Conservation (phyloP, 2,329 filamentous ascomycete genomes). For the Colletotrichum sp. region DNA sequence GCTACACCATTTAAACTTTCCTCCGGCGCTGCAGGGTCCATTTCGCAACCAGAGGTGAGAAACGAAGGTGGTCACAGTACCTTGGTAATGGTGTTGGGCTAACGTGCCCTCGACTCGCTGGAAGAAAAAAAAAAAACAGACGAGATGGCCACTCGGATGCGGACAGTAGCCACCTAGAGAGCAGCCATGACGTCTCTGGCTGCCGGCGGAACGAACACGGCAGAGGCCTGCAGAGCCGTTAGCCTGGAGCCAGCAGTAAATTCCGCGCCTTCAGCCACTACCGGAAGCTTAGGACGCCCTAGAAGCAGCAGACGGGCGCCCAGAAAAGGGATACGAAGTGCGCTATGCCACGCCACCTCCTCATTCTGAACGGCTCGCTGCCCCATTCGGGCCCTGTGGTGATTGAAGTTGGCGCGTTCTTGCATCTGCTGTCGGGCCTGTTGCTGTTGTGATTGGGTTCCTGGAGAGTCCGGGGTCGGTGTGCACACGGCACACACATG, state of each 20-base stretch:
- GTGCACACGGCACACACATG: not conserved
- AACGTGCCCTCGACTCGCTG: not conserved
- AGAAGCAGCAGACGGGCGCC: not conserved
- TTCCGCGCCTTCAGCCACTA: not conserved
- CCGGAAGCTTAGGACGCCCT: not conserved
- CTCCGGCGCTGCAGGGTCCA: slow-evolving; percentile 14
- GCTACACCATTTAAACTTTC: slow-evolving; percentile 13
- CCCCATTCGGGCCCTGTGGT: not conserved
- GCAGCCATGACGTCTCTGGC: not conserved
- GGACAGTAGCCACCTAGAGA: not conserved
- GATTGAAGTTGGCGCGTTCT: not conserved
- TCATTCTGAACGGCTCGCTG: not conserved
- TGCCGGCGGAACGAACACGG: not conserved
- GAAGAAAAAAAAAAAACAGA: not conserved
- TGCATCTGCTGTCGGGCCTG: not conserved
- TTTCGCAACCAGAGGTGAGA: not conserved
- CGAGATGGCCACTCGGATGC: not conserved
- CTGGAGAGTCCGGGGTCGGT: not conserved
- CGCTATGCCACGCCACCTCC: not conserved
- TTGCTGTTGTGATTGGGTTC: not conserved
- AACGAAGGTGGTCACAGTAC: not conserved
- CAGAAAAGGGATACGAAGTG: not conserved
- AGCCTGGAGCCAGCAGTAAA: not conserved
- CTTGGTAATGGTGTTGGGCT: not conserved
- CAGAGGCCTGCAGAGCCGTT: not conserved